Percentiles rank a stretch among this genome's conserved stretches.
phyloP scores from a whole-genome alignment of 768 basidiomycete species.

The Tylopilus sp. region DNA sequence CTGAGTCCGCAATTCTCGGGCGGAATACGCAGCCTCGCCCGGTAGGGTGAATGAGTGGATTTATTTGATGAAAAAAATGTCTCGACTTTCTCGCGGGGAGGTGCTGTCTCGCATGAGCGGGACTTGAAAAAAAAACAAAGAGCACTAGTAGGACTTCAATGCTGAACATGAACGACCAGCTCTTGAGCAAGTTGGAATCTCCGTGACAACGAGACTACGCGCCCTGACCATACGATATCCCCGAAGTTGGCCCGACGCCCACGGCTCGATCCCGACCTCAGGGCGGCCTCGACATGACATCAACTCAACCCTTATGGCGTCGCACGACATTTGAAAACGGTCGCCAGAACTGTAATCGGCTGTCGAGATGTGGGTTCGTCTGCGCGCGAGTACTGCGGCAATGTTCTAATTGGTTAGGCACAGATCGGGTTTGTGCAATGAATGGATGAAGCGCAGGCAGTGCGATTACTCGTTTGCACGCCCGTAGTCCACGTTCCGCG shows the following conservation, averaged over 20 bases:
- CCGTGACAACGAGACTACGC: too few species aligned
- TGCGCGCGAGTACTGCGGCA: slow-evolving; percentile 7
- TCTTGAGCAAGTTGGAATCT: not conserved
- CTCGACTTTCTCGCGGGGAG: not conserved
- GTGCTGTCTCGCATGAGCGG: not conserved
- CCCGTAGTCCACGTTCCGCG: not conserved
- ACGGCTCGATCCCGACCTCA: too few species aligned
- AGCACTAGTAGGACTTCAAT: too few species aligned
- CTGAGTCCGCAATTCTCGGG: slow-evolving; percentile 24
- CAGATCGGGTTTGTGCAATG: not conserved
- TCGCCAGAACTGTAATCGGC: not conserved
- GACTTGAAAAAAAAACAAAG: not conserved
- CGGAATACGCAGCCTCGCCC: not conserved
- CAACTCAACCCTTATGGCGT: not conserved
- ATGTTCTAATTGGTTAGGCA: not conserved
- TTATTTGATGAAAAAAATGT: not conserved
- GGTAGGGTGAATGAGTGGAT: not conserved
- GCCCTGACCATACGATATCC: too few species aligned
- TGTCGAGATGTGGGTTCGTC: not conserved
- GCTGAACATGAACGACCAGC: not conserved
- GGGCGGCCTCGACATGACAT: not conserved
- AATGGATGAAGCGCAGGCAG: slow-evolving; percentile 5
- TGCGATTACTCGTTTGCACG: slow-evolving; percentile 4
- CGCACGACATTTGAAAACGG: not conserved
- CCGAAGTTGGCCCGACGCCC: not conserved